These are phyloP conservation scores for Metschnikowia shivogae DNA, from an alignment of 805 yeast genomes.

Conservation along the genomic window DNA sequence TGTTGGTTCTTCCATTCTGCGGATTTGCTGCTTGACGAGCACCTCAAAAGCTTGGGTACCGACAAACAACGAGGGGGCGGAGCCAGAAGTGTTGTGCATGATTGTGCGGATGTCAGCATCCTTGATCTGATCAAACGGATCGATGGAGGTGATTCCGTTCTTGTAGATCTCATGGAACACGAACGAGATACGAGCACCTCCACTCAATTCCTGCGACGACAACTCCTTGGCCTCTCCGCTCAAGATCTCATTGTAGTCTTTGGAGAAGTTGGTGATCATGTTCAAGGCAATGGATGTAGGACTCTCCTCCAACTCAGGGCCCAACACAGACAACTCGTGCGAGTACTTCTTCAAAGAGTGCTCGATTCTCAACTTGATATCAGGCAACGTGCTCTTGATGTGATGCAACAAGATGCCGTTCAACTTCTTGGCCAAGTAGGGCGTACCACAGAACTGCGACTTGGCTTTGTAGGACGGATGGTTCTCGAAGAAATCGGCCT, in stretches of 20 bases:
- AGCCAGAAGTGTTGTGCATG: slow-evolving; percentile 94
- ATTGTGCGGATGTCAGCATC: slow-evolving; percentile 95
- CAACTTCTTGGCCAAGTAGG: slow-evolving; percentile 87
- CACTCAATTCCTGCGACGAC: slow-evolving; percentile 84
- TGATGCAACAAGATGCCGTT: slow-evolving; percentile 86
- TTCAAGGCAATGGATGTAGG: slow-evolving; percentile 86
- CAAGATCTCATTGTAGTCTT: slow-evolving; percentile 84
- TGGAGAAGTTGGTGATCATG: slow-evolving; percentile 88
- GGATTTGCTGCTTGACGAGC: slow-evolving; percentile 69
- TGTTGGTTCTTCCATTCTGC: slow-evolving; percentile 91
- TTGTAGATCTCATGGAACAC: slow-evolving; percentile 95
- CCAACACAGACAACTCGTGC: slow-evolving; percentile 66
- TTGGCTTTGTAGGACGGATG: slow-evolving; percentile 90
- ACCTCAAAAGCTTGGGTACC: slow-evolving; percentile 98
- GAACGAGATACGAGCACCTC: slow-evolving; percentile 96
- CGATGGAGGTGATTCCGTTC: slow-evolving; percentile 86
- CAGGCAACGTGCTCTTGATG: slow-evolving; percentile 67
- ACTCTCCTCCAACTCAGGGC: slow-evolving; percentile 85
- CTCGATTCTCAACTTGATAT: slow-evolving; percentile 86
- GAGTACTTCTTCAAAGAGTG: slow-evolving; percentile 75
- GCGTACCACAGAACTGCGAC: slow-evolving; percentile 98
- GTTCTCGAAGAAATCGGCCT: slow-evolving; percentile 73
- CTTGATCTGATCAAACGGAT: slow-evolving; percentile 94
- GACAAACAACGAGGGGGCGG: slow-evolving; percentile 91
- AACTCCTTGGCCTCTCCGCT: slow-evolving; percentile 92